These are phyloP conservation scores for Paragyromitra xinjiangensis DNA, from an alignment of 495 filamentous ascomycete genomes.

Conservation along the genomic window DNA sequence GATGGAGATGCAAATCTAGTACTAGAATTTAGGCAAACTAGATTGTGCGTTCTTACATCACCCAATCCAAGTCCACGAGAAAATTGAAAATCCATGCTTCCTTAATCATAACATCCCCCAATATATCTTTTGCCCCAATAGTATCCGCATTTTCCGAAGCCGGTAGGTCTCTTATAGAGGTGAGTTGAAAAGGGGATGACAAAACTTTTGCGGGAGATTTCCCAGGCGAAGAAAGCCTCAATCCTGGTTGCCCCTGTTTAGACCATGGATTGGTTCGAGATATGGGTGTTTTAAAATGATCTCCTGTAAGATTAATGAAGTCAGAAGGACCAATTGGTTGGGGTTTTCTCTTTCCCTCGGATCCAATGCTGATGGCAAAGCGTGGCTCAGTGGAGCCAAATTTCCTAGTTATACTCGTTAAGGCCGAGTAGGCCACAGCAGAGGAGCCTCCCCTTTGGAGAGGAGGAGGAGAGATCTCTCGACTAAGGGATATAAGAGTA, in stretches of 20 bases:
- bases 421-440: neutral
- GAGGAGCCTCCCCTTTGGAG: slow-evolving; percentile 12
- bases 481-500: slow-evolving; percentile 13
- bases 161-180: slow-evolving; percentile 72
- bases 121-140: slow-evolving; percentile 72
- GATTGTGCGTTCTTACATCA: slow-evolving; percentile 61
- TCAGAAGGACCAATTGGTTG: neutral
- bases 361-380: neutral
- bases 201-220: slow-evolving; percentile 41
- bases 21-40: neutral
- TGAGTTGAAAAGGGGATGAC: slow-evolving; percentile 78
- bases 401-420: neutral
- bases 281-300: neutral
- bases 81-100: slow-evolving; percentile 95
- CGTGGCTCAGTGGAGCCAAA: neutral
- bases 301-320: slow-evolving; percentile 32
- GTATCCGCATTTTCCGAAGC: slow-evolving; percentile 71
- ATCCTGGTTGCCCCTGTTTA: neutral
- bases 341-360: neutral
- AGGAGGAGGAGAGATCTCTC: slow-evolving; percentile 36
- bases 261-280: neutral
- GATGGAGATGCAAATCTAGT: neutral
- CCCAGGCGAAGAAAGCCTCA: neutral
- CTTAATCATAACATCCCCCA: slow-evolving; percentile 77
- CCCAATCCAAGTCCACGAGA: slow-evolving; percentile 80